Evolutionary conservation across 495 filamentous ascomycete genomes (phyloP), one percentile per base, ranked within the genome.

Genomic region (Physcia stellaris): DNA sequence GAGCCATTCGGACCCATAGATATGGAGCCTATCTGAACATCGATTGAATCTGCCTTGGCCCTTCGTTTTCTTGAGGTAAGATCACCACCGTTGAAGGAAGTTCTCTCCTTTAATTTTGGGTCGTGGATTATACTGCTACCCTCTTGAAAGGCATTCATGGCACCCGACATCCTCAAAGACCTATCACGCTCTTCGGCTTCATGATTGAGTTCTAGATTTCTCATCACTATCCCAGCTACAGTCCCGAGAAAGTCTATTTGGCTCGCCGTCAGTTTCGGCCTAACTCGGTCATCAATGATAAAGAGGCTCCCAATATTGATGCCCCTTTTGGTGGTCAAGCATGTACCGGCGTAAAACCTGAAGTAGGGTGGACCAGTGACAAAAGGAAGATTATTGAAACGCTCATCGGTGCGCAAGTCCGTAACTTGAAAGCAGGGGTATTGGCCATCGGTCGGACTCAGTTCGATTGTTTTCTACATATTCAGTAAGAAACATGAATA

Each of bases 251-350:
- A 60, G 18, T 60, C 58, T 40, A 57, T 60, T 33, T 71, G 61
- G 21, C 45, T 39, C 1, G 49, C 17, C 0, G 41, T 51, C 29
- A 71, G 39, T 2, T 50, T 51, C 30, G 61, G 43, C 3, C 61
- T 64, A 1, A 60, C 59, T 4, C 55, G 52, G 6, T 40, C 55
- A 49, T 85, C 80, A 4, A 83, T 49, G 10, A 84, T 62, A 38
- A 77, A 82, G 32, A 83, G 64, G 13, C 71, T 77, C 18, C 82
- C 82, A 45, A 87, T 77, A 19, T 78, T 75, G 48, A 83, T 71
- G 7, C 74, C 77, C 9, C 65, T 68, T 4, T 70, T 73, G 0
- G 77, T 82, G 4, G 77, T 69, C 19, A 88, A 65, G 0, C 75
- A 73, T 3, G 64, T 68, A 33, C 67, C 67, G 6, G 66, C 67